phyloP scores from a whole-genome alignment of 371 early-diverging fungal genomes.

The Furculomyces boomerangus region DNA sequence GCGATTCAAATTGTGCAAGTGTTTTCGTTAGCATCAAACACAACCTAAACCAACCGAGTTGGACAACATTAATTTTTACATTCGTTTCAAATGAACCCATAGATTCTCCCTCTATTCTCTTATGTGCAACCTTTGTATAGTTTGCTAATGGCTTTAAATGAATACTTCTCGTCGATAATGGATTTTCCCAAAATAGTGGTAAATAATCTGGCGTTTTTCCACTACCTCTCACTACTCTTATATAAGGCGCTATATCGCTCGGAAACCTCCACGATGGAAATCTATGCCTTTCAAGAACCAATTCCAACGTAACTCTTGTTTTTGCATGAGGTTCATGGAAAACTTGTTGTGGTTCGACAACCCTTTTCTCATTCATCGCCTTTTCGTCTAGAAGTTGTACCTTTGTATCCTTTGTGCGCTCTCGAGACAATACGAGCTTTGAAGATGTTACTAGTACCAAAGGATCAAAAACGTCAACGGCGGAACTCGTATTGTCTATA shows the following conservation, averaged over 20 bases:
- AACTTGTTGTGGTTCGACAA: not conserved
- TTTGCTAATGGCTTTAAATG: conserved; percentile 15
- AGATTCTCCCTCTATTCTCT: not conserved
- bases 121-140: not conserved
- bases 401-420: not conserved
- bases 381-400: not conserved
- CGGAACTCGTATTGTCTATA: not conserved
- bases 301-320: conserved; percentile 14
- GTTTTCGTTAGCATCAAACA: conserved; percentile 11
- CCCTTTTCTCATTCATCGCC: not conserved
- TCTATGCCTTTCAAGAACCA: conserved; percentile 18
- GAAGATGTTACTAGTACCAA: not conserved
- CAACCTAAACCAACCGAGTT: conserved; percentile 27
- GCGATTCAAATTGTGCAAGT: conserved; percentile 8
- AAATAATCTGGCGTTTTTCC: conserved; percentile 9
- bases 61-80: conserved; percentile 8
- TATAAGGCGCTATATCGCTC: conserved; percentile 10
- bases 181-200: conserved; percentile 26
- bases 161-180: conserved; percentile 13
- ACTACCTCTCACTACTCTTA: conserved; percentile 4
- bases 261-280: conserved; percentile 20
- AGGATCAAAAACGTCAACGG: not conserved
- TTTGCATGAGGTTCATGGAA: conserved; percentile 20
- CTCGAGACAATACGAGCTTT: not conserved
- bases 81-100: conserved; percentile 8